Evolutionary conservation across 2,329 filamentous ascomycete species (phyloP).

Genomic region (Sclerotinia subarctica): DNA sequence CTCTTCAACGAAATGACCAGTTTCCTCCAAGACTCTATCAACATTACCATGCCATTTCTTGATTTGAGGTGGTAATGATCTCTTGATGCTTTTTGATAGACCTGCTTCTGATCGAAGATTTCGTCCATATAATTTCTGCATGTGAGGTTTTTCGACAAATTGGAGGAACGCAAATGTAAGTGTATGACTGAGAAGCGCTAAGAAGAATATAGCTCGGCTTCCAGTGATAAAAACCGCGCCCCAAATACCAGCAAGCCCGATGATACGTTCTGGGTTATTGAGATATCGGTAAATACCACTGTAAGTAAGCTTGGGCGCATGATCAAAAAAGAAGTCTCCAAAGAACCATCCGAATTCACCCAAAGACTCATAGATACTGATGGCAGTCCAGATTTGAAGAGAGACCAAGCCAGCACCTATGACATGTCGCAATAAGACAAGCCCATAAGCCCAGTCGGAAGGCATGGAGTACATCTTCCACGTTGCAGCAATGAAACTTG

Average conservation of each 20-base stretch:
- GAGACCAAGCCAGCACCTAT: slow-evolving; percentile 76
- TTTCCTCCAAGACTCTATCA: slow-evolving; percentile 82
- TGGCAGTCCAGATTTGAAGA: slow-evolving; percentile 87
- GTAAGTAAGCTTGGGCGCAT: slow-evolving; percentile 84
- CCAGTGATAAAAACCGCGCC: slow-evolving; percentile 90
- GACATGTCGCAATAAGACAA: slow-evolving; percentile 82
- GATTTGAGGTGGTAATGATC: slow-evolving; percentile 78
- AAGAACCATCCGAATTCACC: slow-evolving; percentile 99
- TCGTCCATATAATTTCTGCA: slow-evolving; percentile 94
- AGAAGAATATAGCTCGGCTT: slow-evolving; percentile 79
- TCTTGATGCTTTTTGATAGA: slow-evolving; percentile 84
- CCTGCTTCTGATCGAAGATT: slow-evolving; percentile 83
- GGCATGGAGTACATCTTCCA: slow-evolving; percentile 97
- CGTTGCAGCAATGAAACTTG: slow-evolving; percentile 82
- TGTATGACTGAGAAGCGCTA: slow-evolving; percentile 82
- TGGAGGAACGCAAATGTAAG: slow-evolving; percentile 85
- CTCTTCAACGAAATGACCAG: slow-evolving; percentile 85
- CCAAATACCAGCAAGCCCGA: slow-evolving; percentile 94
- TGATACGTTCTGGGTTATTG: slow-evolving; percentile 93
- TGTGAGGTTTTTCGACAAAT: slow-evolving; percentile 91
- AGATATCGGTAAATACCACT: slow-evolving; percentile 96
- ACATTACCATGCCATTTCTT: slow-evolving; percentile 81
- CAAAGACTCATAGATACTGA: slow-evolving; percentile 91
- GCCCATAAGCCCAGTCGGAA: slow-evolving; percentile 80
- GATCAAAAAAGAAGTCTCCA: slow-evolving; percentile 97